phyloP scores from a whole-genome alignment of 371 early-diverging fungal species.

The Entomophthora muscae region DNA sequence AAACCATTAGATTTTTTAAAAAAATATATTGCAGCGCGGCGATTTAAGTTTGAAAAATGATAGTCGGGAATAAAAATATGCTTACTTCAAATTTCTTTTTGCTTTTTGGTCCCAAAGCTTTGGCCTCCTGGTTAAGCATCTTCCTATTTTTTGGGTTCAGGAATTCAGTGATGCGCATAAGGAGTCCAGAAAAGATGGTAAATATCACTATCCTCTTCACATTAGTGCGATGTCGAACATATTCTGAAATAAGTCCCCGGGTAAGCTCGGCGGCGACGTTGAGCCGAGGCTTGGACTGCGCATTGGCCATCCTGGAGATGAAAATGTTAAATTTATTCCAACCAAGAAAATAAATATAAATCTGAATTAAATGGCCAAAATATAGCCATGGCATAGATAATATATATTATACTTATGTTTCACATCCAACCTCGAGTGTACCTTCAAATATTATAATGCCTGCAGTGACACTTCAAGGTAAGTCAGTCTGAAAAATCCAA shows the following conservation, averaged over 20 bases:
- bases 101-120: neutral
- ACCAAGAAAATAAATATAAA: no score
- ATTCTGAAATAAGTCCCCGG: neutral
- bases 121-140: neutral
- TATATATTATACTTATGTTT: no score
- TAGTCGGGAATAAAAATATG: neutral
- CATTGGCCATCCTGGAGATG: neutral
- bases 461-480: no score
- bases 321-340: no score
- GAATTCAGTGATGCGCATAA: neutral
- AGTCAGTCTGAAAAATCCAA: no score
- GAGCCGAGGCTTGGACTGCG: neutral
- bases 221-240: neutral
- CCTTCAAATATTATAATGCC: no score
- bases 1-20: neutral
- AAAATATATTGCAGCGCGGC: neutral
- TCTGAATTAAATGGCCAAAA: no score
- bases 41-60: neutral
- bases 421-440: no score
- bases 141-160: neutral
- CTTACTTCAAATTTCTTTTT: constrained; percentile 2
- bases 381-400: no score
- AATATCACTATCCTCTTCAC: neutral
- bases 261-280: neutral
- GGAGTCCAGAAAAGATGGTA: neutral